Evolutionary conservation across 129 eudicot genomes (phyloP), one percentile per base, ranked within the genome.

Genomic region (Tagetes patula): DNA sequence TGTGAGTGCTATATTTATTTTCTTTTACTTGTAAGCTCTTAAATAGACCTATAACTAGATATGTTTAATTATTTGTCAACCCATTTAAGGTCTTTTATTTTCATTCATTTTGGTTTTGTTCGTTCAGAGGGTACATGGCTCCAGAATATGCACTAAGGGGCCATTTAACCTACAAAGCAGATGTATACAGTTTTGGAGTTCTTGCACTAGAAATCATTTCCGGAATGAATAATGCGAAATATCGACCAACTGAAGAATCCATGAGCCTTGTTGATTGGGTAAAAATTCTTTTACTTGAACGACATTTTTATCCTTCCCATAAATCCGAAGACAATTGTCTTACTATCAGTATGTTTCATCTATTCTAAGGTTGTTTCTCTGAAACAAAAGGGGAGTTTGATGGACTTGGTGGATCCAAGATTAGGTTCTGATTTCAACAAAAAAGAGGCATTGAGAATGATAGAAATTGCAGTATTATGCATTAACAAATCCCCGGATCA

Each of bases 211-310:
- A 89, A 71, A 75, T 89, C 3, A 80, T 86, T 62, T 76, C 84
- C 9, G 92, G 96, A 61, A 84, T 84, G 71, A 77, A 71, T 73
- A 89, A 82, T 72, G 71, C 73, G 82, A 77, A 77, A n/a, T 86
- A 60, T 65, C 63, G 63, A 6, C 85, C 89, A 8, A 67, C 32
- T 12, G 87, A 72, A 52, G 70, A 84, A 5, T 74, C 36, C 47
- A 79, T 84, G 56, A 86, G 84, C 43, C 91, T 89, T 81, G 84
- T 84, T 77, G 96, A 89, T 69, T 75, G 78, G 87, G 91, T 89
- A 83, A 67, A 64, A 4, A 12, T 40, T 30, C 55, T 27, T 20
- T 38, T 47, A 30, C 1, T 33, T 20, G 0, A 20, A 20, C 0
- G 27, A 20, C 27, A 20, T 20, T 20, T 20, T 20, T 20, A 20